A percentile compares a stretch with the other conserved stretches of the same genome.
phyloP scores from a whole-genome alignment of 2,329 filamentous ascomycete species.

The Akanthomyces uredinophilus region DNA sequence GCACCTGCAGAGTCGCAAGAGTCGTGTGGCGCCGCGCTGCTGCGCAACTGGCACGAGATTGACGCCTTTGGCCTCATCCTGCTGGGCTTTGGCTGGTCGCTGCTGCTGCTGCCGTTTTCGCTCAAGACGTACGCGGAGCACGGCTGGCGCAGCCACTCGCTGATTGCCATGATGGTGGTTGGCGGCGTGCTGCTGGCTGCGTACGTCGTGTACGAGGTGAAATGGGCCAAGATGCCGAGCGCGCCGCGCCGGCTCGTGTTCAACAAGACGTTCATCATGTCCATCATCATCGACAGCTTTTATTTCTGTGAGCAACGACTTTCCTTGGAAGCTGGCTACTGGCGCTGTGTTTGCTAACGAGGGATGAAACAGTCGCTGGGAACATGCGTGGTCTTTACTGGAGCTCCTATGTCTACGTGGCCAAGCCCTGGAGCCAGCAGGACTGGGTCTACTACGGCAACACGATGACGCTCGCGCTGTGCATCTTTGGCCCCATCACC shows the following conservation, averaged over 20 bases:
- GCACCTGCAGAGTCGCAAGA: constrained; percentile 16
- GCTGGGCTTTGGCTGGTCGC: constrained; percentile 48
- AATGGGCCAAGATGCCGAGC: constrained; percentile 24
- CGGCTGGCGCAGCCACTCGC: constrained; percentile 36
- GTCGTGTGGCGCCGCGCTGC: constrained; percentile 21
- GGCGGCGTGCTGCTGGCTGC: constrained; percentile 31
- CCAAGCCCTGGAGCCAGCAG: constrained; percentile 38
- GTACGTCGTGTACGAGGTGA: constrained; percentile 33
- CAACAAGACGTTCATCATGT: constrained; percentile 28
- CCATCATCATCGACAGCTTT: constrained; percentile 26
- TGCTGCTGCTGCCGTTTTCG: constrained; percentile 61
- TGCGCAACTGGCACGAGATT: constrained; percentile 45
- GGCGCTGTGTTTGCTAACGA: background rate
- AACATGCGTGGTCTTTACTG: constrained; percentile 26
- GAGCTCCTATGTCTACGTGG: constrained; percentile 33
- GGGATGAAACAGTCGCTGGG: constrained; percentile 22
- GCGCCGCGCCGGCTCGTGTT: constrained; percentile 24
- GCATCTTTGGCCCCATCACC: constrained; percentile 31
- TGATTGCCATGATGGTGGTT: constrained; percentile 39
- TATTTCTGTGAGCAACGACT: constrained; percentile 25
- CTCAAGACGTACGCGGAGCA: constrained; percentile 39
- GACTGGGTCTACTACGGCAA: constrained; percentile 37
- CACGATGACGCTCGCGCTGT: constrained; percentile 35
- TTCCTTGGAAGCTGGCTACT: no score
- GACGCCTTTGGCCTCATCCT: constrained; percentile 55